Base-by-base conservation (phyloP, 495 filamentous ascomycete species). In the Penicillium lagena region DNA sequence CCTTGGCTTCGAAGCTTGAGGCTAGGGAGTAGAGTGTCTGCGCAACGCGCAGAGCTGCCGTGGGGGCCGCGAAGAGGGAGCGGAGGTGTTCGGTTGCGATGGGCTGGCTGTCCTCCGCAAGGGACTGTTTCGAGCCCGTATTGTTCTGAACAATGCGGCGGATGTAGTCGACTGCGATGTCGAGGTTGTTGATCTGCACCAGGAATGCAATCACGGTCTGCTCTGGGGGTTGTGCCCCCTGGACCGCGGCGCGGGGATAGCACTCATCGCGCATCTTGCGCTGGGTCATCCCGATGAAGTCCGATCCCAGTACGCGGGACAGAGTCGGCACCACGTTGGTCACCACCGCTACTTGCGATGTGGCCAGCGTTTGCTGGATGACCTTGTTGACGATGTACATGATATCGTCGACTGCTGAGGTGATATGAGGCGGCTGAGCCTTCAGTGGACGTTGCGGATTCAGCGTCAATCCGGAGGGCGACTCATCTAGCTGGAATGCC, bases 371-470 rank as follows among this genome's bases (percentile, higher is more conserved):
- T 47, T 89, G 84, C 39, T 89, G 83, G 33, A 97, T 73, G 34
- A 96, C 83, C 39, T 90, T 86, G 59, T 94, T 91, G 57, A 95
- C 89, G 50, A 96, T 95, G 68, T 96, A 98, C 94, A 97, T 97
- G 43, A 97, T 90, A 64, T 95, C 93, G 70, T 97, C 93, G 8
- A 98, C 90, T 1, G 93, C 89, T 0, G 90, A 94, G 40, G 90
- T 91, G 55, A 98, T 95, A 53, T 86, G 94, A 9, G 93, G 93
- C 9, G 89, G 79, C 55, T 90, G 88, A 1, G 81, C 70, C 36
- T 66, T 67, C 34, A 95, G 74, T 7, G 82, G 63, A 43, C 74
- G 85, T 42, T 73, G 81, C 12, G 78, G 74, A 53, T 83, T 87
- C 30, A 97, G 67, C 4, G 83, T 83, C 28, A 96, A 71, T 35